Evolutionary conservation across 2,329 filamentous ascomycete species (phyloP).

Genomic region (Teratosphaeria pseudoeucalypti): DNA sequence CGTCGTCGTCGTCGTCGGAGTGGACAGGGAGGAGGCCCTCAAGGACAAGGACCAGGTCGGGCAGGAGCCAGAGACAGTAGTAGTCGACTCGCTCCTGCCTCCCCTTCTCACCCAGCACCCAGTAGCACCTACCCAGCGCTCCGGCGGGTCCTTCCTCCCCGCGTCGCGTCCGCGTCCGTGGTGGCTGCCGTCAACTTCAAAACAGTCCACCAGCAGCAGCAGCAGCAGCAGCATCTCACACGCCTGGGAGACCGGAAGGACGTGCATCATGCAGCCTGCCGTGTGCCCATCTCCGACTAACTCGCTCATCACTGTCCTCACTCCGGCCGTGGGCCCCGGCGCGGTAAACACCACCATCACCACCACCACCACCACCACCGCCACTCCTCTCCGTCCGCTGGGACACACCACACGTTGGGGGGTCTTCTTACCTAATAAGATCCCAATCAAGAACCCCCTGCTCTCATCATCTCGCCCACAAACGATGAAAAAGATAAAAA

Average conservation of each 20-base stretch:
- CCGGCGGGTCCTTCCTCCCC: neutral
- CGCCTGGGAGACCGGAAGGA: too few relatives aligned
- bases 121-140: neutral
- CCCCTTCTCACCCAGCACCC: neutral
- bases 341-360: too few relatives aligned
- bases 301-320: too few relatives aligned
- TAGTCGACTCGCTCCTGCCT: neutral
- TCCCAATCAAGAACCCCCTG: neutral
- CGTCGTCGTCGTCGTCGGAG: too few relatives aligned
- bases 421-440: too few relatives aligned
- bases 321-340: too few relatives aligned
- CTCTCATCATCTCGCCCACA: neutral
- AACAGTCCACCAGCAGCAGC: neutral
- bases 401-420: too few relatives aligned
- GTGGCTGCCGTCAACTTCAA: neutral
- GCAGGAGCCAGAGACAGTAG: neutral
- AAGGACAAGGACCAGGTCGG: neutral
- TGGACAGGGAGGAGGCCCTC: too few relatives aligned
- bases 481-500: too few relatives aligned
- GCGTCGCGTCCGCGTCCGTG: too few relatives aligned
- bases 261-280: conserved; percentile 1
- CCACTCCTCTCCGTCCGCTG: too few relatives aligned
- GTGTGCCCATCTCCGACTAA: neutral
- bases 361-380: too few relatives aligned
- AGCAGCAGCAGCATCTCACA: neutral